Conservation (phyloP, 371 early-diverging fungal genomes). For the Synchytrium microbalum region DNA sequence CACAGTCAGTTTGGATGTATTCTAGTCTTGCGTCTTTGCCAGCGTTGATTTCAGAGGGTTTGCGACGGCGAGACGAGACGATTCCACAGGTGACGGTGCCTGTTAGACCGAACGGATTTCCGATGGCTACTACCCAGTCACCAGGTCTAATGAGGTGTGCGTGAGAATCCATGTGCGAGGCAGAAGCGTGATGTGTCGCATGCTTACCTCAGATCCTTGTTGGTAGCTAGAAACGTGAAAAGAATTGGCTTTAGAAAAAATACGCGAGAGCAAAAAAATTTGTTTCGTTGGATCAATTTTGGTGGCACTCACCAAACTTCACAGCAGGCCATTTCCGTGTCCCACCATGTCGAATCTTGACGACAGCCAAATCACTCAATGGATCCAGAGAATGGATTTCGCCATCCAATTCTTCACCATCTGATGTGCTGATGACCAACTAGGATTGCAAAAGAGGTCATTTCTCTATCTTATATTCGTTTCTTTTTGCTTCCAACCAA, state of each 20-base stretch:
- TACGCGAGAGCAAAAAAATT: too few relatives aligned
- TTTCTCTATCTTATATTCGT: background rate
- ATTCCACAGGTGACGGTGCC: constrained; percentile 38
- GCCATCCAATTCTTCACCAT: constrained; percentile 26
- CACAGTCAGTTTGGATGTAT: constrained; percentile 35
- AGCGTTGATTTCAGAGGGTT: constrained; percentile 25
- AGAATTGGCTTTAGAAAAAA: background rate
- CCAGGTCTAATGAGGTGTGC: constrained; percentile 19
- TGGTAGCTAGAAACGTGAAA: constrained; percentile 5
- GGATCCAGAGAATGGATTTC: constrained; percentile 28
- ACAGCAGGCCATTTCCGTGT: constrained; percentile 10
- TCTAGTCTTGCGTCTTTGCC: background rate
- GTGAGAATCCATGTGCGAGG: background rate
- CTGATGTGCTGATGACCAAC: constrained; percentile 25
- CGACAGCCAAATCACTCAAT: constrained; percentile 34
- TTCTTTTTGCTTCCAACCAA: background rate
- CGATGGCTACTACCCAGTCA: constrained; percentile 37
- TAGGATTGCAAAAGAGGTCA: constrained; percentile 7
- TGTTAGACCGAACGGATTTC: constrained; percentile 35
- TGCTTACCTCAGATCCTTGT: constrained; percentile 9
- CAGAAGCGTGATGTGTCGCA: background rate
- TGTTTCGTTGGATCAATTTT: background rate
- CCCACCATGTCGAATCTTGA: constrained; percentile 16
- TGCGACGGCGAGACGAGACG: constrained; percentile 26
- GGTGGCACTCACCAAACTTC: background rate